A percentile compares a stretch with the other conserved stretches of the same genome.
Conservation (phyloP, 2,329 filamentous ascomycete genomes). For the Hymenoscyphus repandus region DNA sequence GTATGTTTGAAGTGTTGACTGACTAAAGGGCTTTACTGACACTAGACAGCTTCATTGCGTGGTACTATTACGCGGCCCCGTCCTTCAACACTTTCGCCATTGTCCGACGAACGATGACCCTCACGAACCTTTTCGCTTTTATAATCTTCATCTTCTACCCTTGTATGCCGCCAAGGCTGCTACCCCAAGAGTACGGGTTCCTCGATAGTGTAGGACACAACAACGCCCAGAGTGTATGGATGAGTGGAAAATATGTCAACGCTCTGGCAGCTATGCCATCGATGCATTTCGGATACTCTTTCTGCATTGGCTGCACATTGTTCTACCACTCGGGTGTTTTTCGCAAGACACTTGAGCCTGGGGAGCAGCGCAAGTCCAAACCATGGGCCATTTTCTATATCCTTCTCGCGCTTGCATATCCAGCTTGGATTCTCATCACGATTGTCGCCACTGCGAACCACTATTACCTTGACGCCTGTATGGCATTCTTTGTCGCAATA, state of each 20-base stretch:
- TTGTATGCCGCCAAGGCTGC: slow-evolving; percentile 47
- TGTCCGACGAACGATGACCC: slow-evolving; percentile 44
- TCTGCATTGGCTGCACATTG: slow-evolving; percentile 47
- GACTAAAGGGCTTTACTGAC: slow-evolving; percentile 11
- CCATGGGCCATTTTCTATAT: slow-evolving; percentile 41
- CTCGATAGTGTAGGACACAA: slow-evolving; percentile 45
- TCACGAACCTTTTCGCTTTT: slow-evolving; percentile 50
- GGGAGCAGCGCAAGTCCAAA: slow-evolving; percentile 37
- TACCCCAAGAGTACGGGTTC: slow-evolving; percentile 44
- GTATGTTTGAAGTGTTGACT: slow-evolving; percentile 33
- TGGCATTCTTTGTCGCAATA: slow-evolving; percentile 41
- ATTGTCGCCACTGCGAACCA: slow-evolving; percentile 52
- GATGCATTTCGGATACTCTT: slow-evolving; percentile 51
- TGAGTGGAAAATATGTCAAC: slow-evolving; percentile 45
- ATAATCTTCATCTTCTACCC: slow-evolving; percentile 47
- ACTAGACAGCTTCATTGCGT: slow-evolving; percentile 50
- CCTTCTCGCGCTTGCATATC: slow-evolving; percentile 39
- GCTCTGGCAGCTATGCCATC: slow-evolving; percentile 46
- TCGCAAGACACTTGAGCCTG: slow-evolving; percentile 33
- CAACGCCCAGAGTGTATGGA: slow-evolving; percentile 45
- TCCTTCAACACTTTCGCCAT: slow-evolving; percentile 41
- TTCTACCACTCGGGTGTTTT: slow-evolving; percentile 47
- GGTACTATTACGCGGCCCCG: slow-evolving; percentile 56
- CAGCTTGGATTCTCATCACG: slow-evolving; percentile 40
- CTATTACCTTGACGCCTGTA: slow-evolving; percentile 47